phyloP scores from a whole-genome alignment of 2,329 filamentous ascomycete genomes.

The Ascocoryne sarcoides region DNA sequence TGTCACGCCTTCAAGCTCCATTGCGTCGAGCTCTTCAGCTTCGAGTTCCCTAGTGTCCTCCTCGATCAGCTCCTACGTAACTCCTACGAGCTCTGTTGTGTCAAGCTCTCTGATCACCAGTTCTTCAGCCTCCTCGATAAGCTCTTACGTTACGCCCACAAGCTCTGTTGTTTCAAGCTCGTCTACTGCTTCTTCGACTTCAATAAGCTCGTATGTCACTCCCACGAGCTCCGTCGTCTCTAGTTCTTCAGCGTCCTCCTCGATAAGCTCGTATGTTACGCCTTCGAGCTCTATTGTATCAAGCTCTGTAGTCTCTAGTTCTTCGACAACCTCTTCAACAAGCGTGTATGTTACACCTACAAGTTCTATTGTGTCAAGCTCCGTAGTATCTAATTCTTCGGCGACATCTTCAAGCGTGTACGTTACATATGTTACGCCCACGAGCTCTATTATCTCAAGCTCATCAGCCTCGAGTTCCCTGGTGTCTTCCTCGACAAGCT shows the following conservation, averaged over 20 bases:
- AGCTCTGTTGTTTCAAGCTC: neutral
- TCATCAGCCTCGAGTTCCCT: neutral
- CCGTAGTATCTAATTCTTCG: conserved; percentile 31
- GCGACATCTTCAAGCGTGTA: conserved; percentile 26
- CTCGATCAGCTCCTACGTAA: conserved; percentile 19
- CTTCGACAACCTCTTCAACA: conserved; percentile 1
- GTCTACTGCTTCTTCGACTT: no score
- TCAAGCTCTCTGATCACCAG: neutral
- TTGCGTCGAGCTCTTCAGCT: conserved; percentile 30
- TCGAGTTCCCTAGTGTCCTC: conserved; percentile 30
- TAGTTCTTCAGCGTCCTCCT: neutral
- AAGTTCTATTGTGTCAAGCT: conserved; percentile 29
- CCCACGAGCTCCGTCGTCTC: neutral
- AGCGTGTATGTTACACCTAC: conserved; percentile 11
- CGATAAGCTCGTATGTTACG: conserved; percentile 5
- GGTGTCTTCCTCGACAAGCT: neutral
- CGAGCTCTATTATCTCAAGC: neutral
- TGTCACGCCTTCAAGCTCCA: conserved; percentile 19
- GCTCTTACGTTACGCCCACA: neutral
- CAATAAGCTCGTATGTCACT: neutral
- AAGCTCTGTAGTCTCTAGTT: conserved; percentile 16
- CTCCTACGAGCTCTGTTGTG: neutral
- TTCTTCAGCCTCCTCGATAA: neutral
- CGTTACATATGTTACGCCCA: neutral
- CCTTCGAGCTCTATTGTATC: conserved; percentile 24